These are phyloP conservation scores for Epichloe sp. DNA, from an alignment of 2,329 filamentous ascomycete genomes.

Conservation along the genomic window DNA sequence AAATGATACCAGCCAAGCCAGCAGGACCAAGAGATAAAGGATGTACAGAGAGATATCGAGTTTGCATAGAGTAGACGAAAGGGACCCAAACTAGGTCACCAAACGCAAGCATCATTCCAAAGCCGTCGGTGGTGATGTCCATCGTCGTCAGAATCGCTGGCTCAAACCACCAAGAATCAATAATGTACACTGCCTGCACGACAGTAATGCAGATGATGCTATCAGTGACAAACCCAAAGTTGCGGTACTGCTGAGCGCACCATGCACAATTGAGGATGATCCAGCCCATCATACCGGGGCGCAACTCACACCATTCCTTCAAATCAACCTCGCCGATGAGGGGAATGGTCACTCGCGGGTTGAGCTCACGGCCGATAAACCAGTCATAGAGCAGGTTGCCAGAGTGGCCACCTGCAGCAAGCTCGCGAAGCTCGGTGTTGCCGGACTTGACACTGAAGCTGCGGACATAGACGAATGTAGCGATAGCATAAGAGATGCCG, in stretches of 20 bases:
- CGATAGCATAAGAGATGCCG: constrained; percentile 57
- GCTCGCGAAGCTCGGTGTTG: constrained; percentile 58
- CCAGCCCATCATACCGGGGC: constrained; percentile 87
- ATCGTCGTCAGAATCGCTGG: constrained; percentile 83
- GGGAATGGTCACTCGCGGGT: constrained; percentile 69
- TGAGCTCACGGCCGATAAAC: constrained; percentile 92
- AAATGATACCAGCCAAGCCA: constrained; percentile 51
- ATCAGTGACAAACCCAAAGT: constrained; percentile 70
- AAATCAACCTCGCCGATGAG: constrained; percentile 78
- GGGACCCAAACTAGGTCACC: constrained; percentile 90
- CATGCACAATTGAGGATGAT: constrained; percentile 74
- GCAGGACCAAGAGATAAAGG: constrained; percentile 62
- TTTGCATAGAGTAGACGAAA: constrained; percentile 75
- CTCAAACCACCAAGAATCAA: constrained; percentile 82
- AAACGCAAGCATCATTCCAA: constrained; percentile 90
- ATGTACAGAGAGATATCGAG: constrained; percentile 71
- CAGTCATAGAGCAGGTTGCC: constrained; percentile 89
- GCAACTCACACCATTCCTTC: constrained; percentile 78
- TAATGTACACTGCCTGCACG: constrained; percentile 69
- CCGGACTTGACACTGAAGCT: constrained; percentile 73
- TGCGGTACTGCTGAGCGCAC: constrained; percentile 77
- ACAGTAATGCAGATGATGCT: constrained; percentile 68
- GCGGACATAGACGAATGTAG: constrained; percentile 66
- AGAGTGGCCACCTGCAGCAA: constrained; percentile 68
- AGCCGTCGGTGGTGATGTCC: constrained; percentile 85